A percentile compares a stretch with the other conserved stretches of the same genome.
Evolutionary conservation across 495 filamentous ascomycete genomes (phyloP).

Genomic region (Neurospora sp.): DNA sequence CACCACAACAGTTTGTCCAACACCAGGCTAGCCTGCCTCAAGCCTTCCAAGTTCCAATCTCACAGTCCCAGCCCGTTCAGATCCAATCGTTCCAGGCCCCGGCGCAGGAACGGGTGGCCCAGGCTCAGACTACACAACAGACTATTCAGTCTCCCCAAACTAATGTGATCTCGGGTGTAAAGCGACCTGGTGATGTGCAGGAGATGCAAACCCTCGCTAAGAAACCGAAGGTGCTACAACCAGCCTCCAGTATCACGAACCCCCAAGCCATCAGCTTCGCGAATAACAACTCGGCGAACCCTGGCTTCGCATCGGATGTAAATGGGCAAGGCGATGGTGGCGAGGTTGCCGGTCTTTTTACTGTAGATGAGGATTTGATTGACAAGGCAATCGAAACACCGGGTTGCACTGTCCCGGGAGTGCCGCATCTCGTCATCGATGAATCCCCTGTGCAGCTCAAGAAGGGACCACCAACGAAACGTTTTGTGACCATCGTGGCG

Average conservation of each 20-base stretch:
- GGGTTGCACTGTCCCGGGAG: slow-evolving; percentile 6
- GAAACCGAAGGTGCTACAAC: slow-evolving; percentile 11
- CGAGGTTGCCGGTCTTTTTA: neutral
- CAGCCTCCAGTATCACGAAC: neutral
- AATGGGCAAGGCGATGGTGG: neutral
- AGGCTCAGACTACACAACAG: slow-evolving; percentile 6
- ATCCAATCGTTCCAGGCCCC: neutral
- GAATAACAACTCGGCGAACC: neutral
- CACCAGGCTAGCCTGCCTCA: neutral
- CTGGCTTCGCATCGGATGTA: neutral
- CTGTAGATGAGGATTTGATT: slow-evolving; percentile 9
- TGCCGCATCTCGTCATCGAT: slow-evolving; percentile 18
- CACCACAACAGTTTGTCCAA: neutral
- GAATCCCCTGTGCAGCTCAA: slow-evolving; percentile 14
- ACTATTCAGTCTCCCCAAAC: neutral
- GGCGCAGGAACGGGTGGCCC: neutral
- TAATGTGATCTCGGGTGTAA: slow-evolving; percentile 3
- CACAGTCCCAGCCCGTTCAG: neutral
- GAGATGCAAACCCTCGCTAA: slow-evolving; percentile 8
- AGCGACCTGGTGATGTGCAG: slow-evolving; percentile 10
- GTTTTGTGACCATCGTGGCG: slow-evolving; percentile 16
- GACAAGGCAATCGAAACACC: slow-evolving; percentile 1
- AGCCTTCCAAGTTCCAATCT: neutral
- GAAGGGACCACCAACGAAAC: slow-evolving; percentile 17
- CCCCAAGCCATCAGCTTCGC: neutral